Conservation (phyloP, 1,284 basidiomycete genomes). For the Sphagnurus paluster region DNA sequence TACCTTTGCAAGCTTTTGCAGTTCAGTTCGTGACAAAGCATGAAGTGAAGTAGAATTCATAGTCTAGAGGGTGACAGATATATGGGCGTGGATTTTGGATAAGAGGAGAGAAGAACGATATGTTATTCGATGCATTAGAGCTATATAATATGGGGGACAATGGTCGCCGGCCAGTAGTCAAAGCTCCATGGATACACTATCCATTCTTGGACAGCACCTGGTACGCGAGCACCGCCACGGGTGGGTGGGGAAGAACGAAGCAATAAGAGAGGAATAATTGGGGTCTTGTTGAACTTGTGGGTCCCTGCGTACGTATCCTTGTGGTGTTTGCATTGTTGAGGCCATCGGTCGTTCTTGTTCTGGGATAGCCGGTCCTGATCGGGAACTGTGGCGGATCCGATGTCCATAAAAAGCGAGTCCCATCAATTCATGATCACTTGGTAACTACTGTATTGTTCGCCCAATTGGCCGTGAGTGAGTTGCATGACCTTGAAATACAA, state of each 20-base stretch:
- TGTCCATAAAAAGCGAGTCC: neutral
- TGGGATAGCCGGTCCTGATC: neutral
- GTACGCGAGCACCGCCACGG: neutral
- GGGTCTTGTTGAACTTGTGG: neutral
- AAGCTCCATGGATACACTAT: slow-evolving; percentile 1
- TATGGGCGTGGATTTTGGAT: neutral
- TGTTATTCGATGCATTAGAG: neutral
- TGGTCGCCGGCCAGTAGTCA: neutral
- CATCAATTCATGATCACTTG: neutral
- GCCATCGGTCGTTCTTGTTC: slow-evolving; percentile 4
- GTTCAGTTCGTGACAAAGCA: slow-evolving; percentile 10
- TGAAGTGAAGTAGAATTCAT: slow-evolving; percentile 5
- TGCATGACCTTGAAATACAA: slow-evolving; percentile 5
- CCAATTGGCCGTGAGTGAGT: slow-evolving; percentile 1
- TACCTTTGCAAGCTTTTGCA: slow-evolving; percentile 22
- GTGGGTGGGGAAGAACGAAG: neutral
- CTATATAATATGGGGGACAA: slow-evolving; percentile 1
- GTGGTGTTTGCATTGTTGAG: neutral
- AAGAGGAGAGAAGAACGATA: neutral
- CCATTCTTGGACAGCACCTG: neutral
- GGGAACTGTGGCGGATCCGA: slow-evolving; percentile 2
- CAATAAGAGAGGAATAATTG: neutral
- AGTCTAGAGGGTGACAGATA: slow-evolving; percentile 1
- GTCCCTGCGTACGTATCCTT: neutral
- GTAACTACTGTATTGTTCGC: slow-evolving; percentile 12